Evolutionary conservation across 2,329 filamentous ascomycete genomes (phyloP).

Genomic region (Stagonosporopsis vannaccii): DNA sequence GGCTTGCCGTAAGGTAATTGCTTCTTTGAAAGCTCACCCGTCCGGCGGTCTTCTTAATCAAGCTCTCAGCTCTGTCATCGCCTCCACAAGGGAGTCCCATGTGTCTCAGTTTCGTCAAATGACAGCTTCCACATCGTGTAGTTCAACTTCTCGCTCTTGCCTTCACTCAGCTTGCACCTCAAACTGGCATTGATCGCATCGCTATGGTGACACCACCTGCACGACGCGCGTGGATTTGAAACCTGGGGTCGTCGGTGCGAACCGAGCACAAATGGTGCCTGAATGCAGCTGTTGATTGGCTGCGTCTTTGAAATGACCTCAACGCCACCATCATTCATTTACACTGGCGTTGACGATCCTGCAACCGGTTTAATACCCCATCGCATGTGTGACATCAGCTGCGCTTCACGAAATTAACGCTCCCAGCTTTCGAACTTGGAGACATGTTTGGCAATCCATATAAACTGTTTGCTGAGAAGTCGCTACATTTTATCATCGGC

Average conservation of each 20-base stretch:
- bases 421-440: constrained; percentile 21
- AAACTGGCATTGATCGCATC: background rate
- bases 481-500: constrained; percentile 1
- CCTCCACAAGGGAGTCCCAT: background rate
- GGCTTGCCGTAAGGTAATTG: constrained; percentile 5
- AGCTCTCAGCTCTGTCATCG: background rate
- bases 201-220: constrained; percentile 24
- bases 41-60: background rate
- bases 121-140: background rate
- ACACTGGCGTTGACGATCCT: constrained; percentile 25
- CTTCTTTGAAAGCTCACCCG: constrained; percentile 2
- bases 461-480: constrained; percentile 24
- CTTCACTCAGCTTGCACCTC: background rate
- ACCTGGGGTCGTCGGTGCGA: constrained; percentile 21
- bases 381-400: constrained; percentile 45
- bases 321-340: constrained; percentile 25
- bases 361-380: constrained; percentile 26
- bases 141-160: background rate
- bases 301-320: constrained; percentile 23
- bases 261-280: constrained; percentile 26
- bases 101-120: constrained; percentile 2
- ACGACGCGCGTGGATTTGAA: constrained; percentile 27
- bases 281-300: constrained; percentile 26
- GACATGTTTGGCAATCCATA: constrained; percentile 21
- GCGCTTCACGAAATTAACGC: constrained; percentile 25